phyloP scores from a whole-genome alignment of 192 early-diverging fungal genomes.

The Backusella westeae region DNA sequence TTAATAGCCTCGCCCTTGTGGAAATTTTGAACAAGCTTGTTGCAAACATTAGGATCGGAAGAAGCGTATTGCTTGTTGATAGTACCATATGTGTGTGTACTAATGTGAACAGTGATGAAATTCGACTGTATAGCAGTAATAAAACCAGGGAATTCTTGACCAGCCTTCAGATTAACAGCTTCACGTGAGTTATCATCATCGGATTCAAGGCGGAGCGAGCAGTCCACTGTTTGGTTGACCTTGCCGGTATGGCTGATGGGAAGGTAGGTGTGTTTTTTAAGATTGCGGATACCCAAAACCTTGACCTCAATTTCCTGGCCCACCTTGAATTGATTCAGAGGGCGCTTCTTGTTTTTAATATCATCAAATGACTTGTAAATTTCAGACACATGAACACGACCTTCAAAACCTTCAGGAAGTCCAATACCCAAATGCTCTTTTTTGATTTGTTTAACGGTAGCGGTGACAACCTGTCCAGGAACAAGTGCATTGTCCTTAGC shows the following conservation, averaged over 20 bases:
- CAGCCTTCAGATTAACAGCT: conserved; percentile 35
- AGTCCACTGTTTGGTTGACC: conserved; percentile 43
- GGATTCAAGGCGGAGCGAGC: conserved; percentile 17
- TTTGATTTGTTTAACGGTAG: conserved; percentile 46
- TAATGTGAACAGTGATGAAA: conserved; percentile 24
- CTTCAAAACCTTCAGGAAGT: conserved; percentile 69
- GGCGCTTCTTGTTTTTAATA: conserved; percentile 25
- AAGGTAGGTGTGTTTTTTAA: conserved; percentile 61
- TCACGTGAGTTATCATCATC: conserved; percentile 21
- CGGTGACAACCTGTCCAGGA: conserved; percentile 39
- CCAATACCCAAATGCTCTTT: conserved; percentile 57
- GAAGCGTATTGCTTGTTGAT: conserved; percentile 33
- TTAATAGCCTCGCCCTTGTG: conserved; percentile 28
- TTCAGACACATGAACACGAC: conserved; percentile 77
- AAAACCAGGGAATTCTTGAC: conserved; percentile 44
- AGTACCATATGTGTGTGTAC: conserved; percentile 18
- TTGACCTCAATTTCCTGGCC: conserved; percentile 52
- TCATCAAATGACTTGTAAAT: conserved; percentile 41
- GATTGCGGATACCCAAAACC: conserved; percentile 65
- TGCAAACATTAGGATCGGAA: conserved; percentile 16
- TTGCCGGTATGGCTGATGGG: conserved; percentile 59
- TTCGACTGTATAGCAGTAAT: conserved; percentile 38
- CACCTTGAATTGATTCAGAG: conserved; percentile 39
- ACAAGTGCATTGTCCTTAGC: conserved; percentile 22
- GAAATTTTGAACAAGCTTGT: conserved; percentile 23